Base-by-base conservation (phyloP, 345 rosid genomes). In the Acer yangbiense region DNA sequence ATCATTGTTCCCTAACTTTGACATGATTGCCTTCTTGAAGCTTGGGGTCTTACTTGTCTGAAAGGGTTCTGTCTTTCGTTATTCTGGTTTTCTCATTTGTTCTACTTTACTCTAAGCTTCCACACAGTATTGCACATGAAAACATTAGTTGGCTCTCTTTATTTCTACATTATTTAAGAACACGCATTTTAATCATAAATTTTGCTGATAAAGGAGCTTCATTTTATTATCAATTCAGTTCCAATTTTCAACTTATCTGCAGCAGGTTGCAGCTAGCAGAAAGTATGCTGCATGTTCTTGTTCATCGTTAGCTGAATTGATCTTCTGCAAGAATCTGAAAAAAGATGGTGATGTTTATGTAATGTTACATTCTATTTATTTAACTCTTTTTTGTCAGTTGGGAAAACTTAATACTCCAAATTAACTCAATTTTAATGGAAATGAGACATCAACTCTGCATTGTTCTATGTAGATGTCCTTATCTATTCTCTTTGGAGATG, bases 231-330 rank as follows among this genome's bases (percentile, higher is more conserved):
- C 83, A 89, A 90, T 81, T 86, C 98, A 65, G 87, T 96, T 87
- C 99, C 99, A 75, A 87, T 96, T 82, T 85, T 96, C 85, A 96
- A 96, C 90, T 88, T 96, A 77, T 88, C 94, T 29, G 99, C 98
- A 3, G 98, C 98, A 75, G 25, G 87, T 92, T 85, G 90, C 94
- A 81, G 98, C 95, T 66, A 91, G 86, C 89, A 88, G 98, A 84
- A 87, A 94, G 98, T 95, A 91, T 57, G 88, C 74, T 54, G 21
- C 68, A 25, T 9, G 74, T 71, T 32, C 35, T 32, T 32, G 14
- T 41, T 69, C 27, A 32, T 32, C 35, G 4, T 32, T 32, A 32
- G 5, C 35, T 32, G 35, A 32, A 32, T 32, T 32, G 5, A 32
- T 32, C 35, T 32, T 32, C 74, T 54, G 21, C 39, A 32, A 32